Conservation (phyloP, 208 protist species). For the Entamoeba invadens region DNA sequence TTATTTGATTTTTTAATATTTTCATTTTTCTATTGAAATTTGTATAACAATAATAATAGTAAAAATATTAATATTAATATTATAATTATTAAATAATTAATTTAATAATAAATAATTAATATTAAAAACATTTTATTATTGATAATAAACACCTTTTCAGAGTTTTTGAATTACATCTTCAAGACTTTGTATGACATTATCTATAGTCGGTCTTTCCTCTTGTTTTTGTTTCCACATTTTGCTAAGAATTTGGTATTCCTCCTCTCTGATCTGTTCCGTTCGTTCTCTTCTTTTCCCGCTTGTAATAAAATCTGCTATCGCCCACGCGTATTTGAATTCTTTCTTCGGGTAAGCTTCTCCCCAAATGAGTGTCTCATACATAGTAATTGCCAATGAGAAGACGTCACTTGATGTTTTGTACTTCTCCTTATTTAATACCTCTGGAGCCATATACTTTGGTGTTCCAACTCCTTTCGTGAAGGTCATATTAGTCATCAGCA, state of each 20-base stretch:
- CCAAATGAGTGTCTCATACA: conserved; percentile 35
- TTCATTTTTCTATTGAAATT: too few species aligned
- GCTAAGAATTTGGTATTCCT: neutral
- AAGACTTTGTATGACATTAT: neutral
- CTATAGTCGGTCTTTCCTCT: neutral
- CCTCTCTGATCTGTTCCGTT: neutral
- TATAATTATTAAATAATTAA: too few species aligned
- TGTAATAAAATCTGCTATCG: neutral
- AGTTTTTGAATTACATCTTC: too few species aligned
- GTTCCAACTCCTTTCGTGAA: conserved; percentile 8
- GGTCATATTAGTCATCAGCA: neutral
- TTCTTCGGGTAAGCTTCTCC: neutral
- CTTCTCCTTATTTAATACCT: conserved; percentile 23
- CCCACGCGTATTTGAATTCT: neutral
- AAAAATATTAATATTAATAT: too few species aligned
- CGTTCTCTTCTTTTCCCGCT: neutral
- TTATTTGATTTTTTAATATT: too few species aligned
- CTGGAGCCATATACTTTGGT: conserved; percentile 35
- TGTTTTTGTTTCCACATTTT: conserved; percentile 5
- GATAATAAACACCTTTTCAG: too few species aligned
- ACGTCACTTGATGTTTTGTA: conserved; percentile 42
- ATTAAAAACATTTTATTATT: too few species aligned
- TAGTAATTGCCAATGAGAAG: conserved; percentile 41
- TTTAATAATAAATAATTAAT: too few species aligned
- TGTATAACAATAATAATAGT: too few species aligned